These are phyloP conservation scores for Pseudocercospora crystallina DNA, from an alignment of 2,329 filamentous ascomycete genomes.

Conservation along the genomic window DNA sequence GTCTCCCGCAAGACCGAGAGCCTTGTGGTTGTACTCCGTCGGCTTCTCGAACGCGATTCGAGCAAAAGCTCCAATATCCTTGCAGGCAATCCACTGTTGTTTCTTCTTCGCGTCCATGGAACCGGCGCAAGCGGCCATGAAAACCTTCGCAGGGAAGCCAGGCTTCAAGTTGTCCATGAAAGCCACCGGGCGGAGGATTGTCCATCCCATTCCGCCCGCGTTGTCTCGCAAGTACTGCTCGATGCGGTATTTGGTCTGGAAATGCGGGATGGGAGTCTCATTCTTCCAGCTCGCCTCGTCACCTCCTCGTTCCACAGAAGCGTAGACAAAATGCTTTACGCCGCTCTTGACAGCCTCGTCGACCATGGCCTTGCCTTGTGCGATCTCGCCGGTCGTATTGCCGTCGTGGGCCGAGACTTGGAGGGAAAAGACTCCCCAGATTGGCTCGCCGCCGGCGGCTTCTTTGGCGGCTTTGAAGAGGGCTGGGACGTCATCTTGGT, in stretches of 20 bases:
- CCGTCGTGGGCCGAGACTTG: slow-evolving; percentile 42
- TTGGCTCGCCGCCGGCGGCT: slow-evolving; percentile 29
- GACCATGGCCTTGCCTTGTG: slow-evolving; percentile 60
- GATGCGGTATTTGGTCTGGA: slow-evolving; percentile 56
- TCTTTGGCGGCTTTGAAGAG: slow-evolving; percentile 46
- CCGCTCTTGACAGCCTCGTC: slow-evolving; percentile 56
- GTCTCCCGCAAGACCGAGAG: slow-evolving; percentile 54
- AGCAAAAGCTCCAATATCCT: slow-evolving; percentile 56
- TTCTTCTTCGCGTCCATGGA: slow-evolving; percentile 33
- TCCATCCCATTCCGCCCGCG: slow-evolving; percentile 58
- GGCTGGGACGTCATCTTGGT: slow-evolving; percentile 52
- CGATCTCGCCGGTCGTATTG: slow-evolving; percentile 47
- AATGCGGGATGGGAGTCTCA: slow-evolving; percentile 61
- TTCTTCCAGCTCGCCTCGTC: slow-evolving; percentile 53
- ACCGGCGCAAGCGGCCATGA: slow-evolving; percentile 41
- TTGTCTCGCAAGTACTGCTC: slow-evolving; percentile 59
- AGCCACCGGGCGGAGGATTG: slow-evolving; percentile 58
- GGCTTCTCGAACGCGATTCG: slow-evolving; percentile 49
- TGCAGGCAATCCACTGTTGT: slow-evolving; percentile 42
- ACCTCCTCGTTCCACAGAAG: slow-evolving; percentile 63
- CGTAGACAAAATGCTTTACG: slow-evolving; percentile 65
- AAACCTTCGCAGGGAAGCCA: slow-evolving; percentile 51
- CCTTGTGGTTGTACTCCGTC: slow-evolving; percentile 46
- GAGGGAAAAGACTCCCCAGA: slow-evolving; percentile 60
- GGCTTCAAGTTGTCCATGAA: slow-evolving; percentile 63